These are phyloP conservation scores for Kwoniella shandongensis DNA, from an alignment of 768 basidiomycete species.

Conservation along the genomic window DNA sequence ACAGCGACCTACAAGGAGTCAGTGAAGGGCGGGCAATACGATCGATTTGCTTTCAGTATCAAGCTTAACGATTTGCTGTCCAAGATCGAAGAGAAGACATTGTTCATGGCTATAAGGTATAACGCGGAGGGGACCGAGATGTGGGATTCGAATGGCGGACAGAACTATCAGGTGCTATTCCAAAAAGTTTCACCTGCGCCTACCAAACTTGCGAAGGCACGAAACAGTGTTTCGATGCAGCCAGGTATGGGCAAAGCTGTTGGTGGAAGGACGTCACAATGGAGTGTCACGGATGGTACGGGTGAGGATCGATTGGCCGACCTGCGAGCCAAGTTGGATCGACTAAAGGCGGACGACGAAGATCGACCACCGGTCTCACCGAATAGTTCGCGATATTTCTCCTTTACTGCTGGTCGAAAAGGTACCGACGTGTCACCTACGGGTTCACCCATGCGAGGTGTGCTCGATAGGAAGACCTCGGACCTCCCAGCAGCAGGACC, in stretches of 20 bases:
- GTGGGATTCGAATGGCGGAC: conserved; percentile 86
- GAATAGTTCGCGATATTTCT: conserved; percentile 21
- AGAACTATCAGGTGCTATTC: conserved; percentile 78
- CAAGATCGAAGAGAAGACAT: conserved; percentile 74
- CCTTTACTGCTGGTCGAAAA: conserved; percentile 21
- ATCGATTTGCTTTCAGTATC: conserved; percentile 47
- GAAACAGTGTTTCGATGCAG: conserved; percentile 27
- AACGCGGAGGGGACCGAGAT: conserved; percentile 69
- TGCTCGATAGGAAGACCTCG: conserved; percentile 15
- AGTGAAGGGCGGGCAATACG: conserved; percentile 48
- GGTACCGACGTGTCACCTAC: conserved; percentile 25
- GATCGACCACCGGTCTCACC: conserved; percentile 30
- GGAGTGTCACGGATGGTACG: conserved; percentile 56
- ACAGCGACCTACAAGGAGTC: conserved; percentile 67
- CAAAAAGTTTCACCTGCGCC: conserved; percentile 39
- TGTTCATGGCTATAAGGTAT: conserved; percentile 71
- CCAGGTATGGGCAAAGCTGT: conserved; percentile 48
- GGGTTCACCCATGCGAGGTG: conserved; percentile 27
- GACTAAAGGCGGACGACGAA: conserved; percentile 58
- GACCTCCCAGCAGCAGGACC: conserved; percentile 36
- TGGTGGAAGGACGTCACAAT: conserved; percentile 45
- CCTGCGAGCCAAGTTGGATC: conserved; percentile 67
- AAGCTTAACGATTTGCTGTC: conserved; percentile 74
- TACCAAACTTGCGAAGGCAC: conserved; percentile 10
- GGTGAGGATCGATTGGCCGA: conserved; percentile 60